Evolutionary conservation across 345 rosid genomes (phyloP).

Genomic region (Syzygium grande): DNA sequence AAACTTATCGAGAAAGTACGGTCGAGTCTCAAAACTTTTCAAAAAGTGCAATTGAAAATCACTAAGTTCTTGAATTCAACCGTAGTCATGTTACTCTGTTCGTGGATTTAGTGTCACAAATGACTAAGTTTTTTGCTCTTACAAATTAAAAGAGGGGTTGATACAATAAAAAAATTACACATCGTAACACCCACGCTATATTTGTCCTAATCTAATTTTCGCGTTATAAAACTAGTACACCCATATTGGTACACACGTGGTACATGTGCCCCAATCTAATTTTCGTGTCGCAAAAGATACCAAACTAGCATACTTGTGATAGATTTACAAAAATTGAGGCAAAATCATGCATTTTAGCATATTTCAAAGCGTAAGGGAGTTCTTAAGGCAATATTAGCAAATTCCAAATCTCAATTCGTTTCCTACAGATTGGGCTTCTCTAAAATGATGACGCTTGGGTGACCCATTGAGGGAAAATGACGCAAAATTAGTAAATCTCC

Average conservation of each 20-base stretch:
- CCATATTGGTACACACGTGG: neutral
- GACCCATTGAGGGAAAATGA: too few relatives aligned
- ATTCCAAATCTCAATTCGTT: neutral
- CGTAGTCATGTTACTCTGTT: too few relatives aligned
- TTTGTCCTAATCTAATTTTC: neutral
- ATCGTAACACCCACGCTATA: rapidly evolving
- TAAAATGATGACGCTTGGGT: neutral
- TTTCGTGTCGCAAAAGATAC: rapidly evolving
- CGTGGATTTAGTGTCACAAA: neutral
- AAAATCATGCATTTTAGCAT: too few relatives aligned
- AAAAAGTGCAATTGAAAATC: too few relatives aligned
- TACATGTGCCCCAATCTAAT: neutral
- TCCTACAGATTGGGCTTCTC: neutral
- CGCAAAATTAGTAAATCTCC: too few relatives aligned
- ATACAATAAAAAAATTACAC: rapidly evolving
- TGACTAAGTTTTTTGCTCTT: neutral
- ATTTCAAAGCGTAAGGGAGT: too few relatives aligned
- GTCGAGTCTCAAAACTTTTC: too few relatives aligned
- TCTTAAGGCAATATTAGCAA: neutral
- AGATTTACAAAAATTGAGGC: neutral
- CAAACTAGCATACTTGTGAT: rapidly evolving
- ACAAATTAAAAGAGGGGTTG: rapidly evolving
- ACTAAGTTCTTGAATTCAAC: too few relatives aligned
- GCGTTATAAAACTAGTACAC: neutral
- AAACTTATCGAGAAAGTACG: too few relatives aligned